Evolutionary conservation across 2,329 filamentous ascomycete species (phyloP), one percentile per base, ranked within the genome.

Genomic region (Pseudomassariella vexata): DNA sequence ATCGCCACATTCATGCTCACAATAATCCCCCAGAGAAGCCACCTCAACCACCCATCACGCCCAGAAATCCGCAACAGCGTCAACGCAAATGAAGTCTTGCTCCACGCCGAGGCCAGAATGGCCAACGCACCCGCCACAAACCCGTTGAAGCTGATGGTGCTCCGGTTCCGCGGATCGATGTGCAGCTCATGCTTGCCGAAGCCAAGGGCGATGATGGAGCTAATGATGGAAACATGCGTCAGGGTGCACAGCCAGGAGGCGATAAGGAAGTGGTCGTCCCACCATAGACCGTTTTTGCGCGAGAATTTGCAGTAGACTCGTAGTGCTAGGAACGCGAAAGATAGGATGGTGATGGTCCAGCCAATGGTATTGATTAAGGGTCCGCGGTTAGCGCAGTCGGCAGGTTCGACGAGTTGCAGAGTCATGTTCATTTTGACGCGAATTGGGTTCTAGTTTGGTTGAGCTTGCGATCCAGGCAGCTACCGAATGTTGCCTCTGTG

Each of bases 81-180:
- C 23, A 56, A 41, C 17, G 48, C 53, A 25, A 59, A 56, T 1
- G 52, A 55, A 1, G 52, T 57, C 39, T 59, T 59, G 32, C 47
- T 51, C 51, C 47, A 53, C 4, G 48, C 35, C 3, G 53, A 53
- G 3, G 53, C 47, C 6, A 50, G 35, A 5, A n/a, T n/a, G n/a
- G n/a, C n/a, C n/a, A n/a, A n/a, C n/a, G n/a, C n/a, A n/a, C n/a
- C n/a, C n/a, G n/a, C n/a, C n/a, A n/a, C n/a, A n/a, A n/a, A n/a
- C n/a, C n/a, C n/a, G 20, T 37, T 36, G 5, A 42, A 32, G 15
- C 40, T 42, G 33, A 48, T 46, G 14, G 20, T 39, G 3, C 27
- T 39, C 7, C 29, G 28, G 28, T 45, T 40, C 12, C 46, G 37
- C 9, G 34, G 20, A 34, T 32, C 36, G 31, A 49, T 38, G 8